These are phyloP conservation scores for Lodderomyces jiufengensis DNA, from an alignment of 1,139 yeast species.

Conservation along the genomic window DNA sequence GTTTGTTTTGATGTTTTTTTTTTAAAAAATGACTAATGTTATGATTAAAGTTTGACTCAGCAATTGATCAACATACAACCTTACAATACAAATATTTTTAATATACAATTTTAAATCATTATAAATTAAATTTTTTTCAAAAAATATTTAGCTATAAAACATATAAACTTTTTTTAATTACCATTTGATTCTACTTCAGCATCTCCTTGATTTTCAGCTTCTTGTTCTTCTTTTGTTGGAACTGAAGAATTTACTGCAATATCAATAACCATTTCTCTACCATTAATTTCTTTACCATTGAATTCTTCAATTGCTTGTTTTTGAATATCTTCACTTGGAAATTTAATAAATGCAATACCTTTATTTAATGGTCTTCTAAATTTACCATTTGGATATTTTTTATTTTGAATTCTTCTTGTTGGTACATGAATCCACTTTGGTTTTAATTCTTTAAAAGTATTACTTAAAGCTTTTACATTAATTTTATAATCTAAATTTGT, in stretches of 20 bases:
- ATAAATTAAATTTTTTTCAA: too few relatives aligned
- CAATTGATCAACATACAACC: too few relatives aligned
- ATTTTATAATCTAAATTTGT: conserved; percentile 54
- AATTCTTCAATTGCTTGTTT: conserved; percentile 47
- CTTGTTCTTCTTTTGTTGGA: conserved; percentile 19
- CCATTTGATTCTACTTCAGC: conserved; percentile 5
- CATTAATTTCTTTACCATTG: conserved; percentile 50
- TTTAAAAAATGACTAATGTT: too few relatives aligned
- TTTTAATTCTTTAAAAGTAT: conserved; percentile 43
- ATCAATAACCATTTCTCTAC: conserved; percentile 52
- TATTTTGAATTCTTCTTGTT: conserved; percentile 42
- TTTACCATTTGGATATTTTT: conserved; percentile 29
- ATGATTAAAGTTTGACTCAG: too few relatives aligned
- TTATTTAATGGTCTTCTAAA: conserved; percentile 42
- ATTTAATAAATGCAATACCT: conserved; percentile 63
- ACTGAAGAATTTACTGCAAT: conserved; percentile 52
- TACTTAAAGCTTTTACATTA: conserved; percentile 40
- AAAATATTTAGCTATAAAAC: too few relatives aligned
- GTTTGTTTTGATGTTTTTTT: too few relatives aligned
- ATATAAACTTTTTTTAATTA: too few relatives aligned
- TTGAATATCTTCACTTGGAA: conserved; percentile 46
- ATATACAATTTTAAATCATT: too few relatives aligned
- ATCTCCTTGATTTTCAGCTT: conserved; percentile 6
- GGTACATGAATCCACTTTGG: conserved; percentile 62
- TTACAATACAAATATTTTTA: too few relatives aligned